Evolutionary conservation across 73 alveolate genomes (phyloP).

Genomic region (Paramecium primaurelia): DNA sequence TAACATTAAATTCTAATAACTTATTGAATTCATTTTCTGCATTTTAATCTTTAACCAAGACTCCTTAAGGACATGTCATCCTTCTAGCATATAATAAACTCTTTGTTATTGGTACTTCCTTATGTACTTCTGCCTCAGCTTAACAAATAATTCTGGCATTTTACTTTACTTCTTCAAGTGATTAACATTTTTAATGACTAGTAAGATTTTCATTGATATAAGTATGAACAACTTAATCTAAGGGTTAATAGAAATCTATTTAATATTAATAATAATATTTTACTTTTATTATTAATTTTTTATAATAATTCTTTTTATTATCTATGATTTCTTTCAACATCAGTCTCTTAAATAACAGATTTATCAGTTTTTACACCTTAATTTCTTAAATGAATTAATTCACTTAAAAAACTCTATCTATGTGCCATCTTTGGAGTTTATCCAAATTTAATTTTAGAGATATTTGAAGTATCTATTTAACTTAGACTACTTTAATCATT

Average conservation of each 20-base stretch:
- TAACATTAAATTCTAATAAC: not conserved
- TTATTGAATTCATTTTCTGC: not conserved
- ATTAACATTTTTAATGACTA: not conserved
- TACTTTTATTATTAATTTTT: not conserved
- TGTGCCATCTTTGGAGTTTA: not conserved
- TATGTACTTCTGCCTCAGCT: constrained; percentile 27
- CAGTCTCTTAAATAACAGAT: not conserved
- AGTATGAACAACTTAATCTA: not conserved
- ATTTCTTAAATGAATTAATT: not conserved
- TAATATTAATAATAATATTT: not conserved
- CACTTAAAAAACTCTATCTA: constrained; percentile 8
- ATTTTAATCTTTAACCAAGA: not conserved
- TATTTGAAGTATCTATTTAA: not conserved
- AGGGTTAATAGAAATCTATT: not conserved
- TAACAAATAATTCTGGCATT: not conserved
- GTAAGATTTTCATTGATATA: not conserved
- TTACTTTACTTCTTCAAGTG: not conserved
- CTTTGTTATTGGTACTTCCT: constrained; percentile 3
- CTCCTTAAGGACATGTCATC: constrained; percentile 31
- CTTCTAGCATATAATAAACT: not conserved
- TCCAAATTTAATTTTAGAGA: not conserved
- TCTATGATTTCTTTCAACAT: not conserved
- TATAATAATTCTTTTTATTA: not conserved
- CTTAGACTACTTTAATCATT: not conserved
- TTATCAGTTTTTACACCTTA: not conserved